Evolutionary conservation across 305 asterid species (phyloP).

Genomic region (Fraxinus sp.): DNA sequence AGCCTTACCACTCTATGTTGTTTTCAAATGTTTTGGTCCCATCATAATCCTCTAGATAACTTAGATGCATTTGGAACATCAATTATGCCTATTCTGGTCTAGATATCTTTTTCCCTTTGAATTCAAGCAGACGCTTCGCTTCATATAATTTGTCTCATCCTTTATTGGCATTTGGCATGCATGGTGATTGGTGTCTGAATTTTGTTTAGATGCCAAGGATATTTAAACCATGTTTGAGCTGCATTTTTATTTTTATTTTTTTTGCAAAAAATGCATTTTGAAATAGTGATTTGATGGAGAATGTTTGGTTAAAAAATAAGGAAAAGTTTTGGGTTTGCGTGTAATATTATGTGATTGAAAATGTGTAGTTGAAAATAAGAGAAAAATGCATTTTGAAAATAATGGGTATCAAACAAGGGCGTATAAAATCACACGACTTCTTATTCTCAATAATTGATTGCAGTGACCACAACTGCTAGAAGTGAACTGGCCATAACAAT

Average conservation of each 20-base stretch:
- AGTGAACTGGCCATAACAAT: neutral
- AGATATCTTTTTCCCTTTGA: neutral
- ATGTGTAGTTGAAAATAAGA: no score
- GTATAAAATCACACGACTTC: neutral
- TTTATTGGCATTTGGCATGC: neutral
- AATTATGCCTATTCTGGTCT: neutral
- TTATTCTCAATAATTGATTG: neutral
- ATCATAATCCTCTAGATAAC: neutral
- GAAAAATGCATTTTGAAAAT: no score
- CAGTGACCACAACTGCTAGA: neutral
- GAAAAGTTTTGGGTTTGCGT: no score
- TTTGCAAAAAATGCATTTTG: no score
- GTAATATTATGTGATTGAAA: no score
- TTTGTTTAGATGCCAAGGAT: neutral
- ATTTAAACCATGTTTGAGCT: neutral
- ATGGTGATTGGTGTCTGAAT: neutral
- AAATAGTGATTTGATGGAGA: no score
- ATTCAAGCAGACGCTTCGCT: conserved; percentile 4
- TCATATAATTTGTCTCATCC: neutral
- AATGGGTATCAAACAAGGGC: no score
- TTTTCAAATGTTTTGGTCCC: neutral
- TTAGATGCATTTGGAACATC: neutral
- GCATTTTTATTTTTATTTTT: no score
- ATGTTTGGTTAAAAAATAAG: no score
- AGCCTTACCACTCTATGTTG: neutral